Evolutionary conservation across 2,329 filamentous ascomycete genomes (phyloP).

Genomic region (Grosmannia penicillata): DNA sequence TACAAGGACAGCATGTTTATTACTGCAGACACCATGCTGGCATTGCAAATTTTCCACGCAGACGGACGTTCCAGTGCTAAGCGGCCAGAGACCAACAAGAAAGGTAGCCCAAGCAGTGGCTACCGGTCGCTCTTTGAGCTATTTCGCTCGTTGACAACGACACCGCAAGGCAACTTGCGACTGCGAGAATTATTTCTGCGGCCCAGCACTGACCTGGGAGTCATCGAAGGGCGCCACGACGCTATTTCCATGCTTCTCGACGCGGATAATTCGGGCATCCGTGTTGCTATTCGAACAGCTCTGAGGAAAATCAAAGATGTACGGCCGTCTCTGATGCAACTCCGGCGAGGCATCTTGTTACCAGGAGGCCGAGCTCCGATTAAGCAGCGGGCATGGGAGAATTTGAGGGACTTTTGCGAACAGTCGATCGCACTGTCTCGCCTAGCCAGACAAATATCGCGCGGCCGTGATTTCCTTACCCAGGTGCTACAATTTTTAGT

Average conservation of each 20-base stretch:
- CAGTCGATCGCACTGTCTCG: conserved; percentile 50
- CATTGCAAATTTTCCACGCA: conserved; percentile 71
- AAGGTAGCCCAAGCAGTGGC: conserved; percentile 51
- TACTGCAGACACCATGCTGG: conserved; percentile 63
- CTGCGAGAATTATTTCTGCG: conserved; percentile 72
- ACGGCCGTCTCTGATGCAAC: conserved; percentile 47
- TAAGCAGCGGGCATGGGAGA: conserved; percentile 56
- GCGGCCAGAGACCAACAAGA: conserved; percentile 42
- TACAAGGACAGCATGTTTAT: conserved; percentile 57
- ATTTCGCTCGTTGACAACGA: conserved; percentile 60
- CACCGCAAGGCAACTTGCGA: conserved; percentile 59
- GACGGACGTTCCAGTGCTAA: conserved; percentile 72
- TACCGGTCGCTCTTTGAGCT: conserved; percentile 72
- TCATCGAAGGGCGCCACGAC: conserved; percentile 58
- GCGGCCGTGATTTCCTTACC: conserved; percentile 21
- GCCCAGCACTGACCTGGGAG: conserved; percentile 51
- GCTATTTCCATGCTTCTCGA: conserved; percentile 53
- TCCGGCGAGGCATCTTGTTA: conserved; percentile 63
- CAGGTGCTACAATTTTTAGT: not conserved
- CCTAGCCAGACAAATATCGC: conserved; percentile 21
- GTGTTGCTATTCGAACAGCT: conserved; percentile 41
- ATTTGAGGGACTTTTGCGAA: conserved; percentile 56
- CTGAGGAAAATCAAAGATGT: conserved; percentile 67
- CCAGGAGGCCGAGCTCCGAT: conserved; percentile 34
- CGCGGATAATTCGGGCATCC: conserved; percentile 46